phyloP scores from a whole-genome alignment of 441 rosid species.

The Erysimum cheiri region DNA sequence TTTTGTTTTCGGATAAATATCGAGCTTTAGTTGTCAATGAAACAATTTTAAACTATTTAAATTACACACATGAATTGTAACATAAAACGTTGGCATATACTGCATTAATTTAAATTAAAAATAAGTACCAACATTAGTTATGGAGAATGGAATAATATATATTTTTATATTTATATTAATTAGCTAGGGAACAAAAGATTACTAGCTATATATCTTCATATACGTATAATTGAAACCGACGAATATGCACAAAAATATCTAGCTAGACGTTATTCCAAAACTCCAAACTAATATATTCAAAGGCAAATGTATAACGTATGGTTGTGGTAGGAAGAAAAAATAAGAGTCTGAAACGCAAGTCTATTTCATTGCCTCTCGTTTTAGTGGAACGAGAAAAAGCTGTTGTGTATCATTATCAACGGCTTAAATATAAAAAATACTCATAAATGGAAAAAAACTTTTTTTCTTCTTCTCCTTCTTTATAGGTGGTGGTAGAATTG shows the following conservation, averaged over 20 bases:
- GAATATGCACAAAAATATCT: conserved; percentile 35
- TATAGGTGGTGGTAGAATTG: conserved; percentile 34
- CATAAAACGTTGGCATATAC: not conserved
- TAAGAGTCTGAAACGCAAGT: conserved; percentile 36
- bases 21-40: not conserved
- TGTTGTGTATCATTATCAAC: conserved; percentile 57
- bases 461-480: not conserved
- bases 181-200: not conserved
- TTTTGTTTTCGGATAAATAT: not conserved
- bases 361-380: conserved; percentile 42
- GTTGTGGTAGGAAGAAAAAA: conserved; percentile 39
- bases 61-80: not conserved
- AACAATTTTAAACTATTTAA: not conserved
- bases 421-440: conserved; percentile 29
- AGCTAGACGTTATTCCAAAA: conserved; percentile 30
- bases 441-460: not conserved
- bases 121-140: not conserved
- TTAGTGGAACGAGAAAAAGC: conserved; percentile 50
- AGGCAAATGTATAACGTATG: conserved; percentile 41
- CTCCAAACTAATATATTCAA: conserved; percentile 28
- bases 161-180: not conserved
- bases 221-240: not conserved
- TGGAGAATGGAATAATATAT: too few relatives aligned
- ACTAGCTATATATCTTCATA: not conserved
- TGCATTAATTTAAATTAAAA: not conserved